A percentile compares a stretch with the other conserved stretches of the same genome.
Evolutionary conservation across 257 asterid species (phyloP).

Genomic region (Schizonepeta tenuifolia): DNA sequence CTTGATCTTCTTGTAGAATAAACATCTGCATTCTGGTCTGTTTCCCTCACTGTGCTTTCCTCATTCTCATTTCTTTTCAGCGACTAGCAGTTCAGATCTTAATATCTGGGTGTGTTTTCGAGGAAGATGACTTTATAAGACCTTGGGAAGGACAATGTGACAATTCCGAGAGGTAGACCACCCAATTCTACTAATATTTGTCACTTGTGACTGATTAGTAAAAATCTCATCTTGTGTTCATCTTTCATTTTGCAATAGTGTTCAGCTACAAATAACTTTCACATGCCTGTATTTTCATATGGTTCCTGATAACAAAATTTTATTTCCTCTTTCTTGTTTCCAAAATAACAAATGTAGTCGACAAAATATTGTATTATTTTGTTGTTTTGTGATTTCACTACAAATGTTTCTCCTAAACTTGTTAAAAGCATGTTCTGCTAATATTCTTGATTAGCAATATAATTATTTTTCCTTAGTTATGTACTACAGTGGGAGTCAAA

Average conservation of each 20-base stretch:
- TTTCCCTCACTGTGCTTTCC: slow-evolving; percentile 20
- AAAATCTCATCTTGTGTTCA: slow-evolving; percentile 18
- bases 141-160: slow-evolving; percentile 84
- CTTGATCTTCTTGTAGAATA: not conserved
- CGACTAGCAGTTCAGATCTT: slow-evolving; percentile 87
- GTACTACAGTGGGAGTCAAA: slow-evolving; percentile 92
- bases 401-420: slow-evolving; percentile 24
- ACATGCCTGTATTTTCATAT: not conserved
- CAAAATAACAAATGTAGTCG: not conserved
- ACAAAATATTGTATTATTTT: not conserved
- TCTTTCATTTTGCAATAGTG: not conserved
- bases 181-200: slow-evolving; percentile 6
- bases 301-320: not conserved
- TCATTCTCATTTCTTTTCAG: slow-evolving; percentile 54
- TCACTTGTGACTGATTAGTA: slow-evolving; percentile 9
- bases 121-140: slow-evolving; percentile 77
- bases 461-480: slow-evolving; percentile 57
- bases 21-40: slow-evolving; percentile 9
- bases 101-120: slow-evolving; percentile 87
- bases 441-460: slow-evolving; percentile 22
- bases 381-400: not conserved
- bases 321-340: slow-evolving; percentile 11
- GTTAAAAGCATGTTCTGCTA: slow-evolving; percentile 22
- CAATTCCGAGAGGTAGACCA: slow-evolving; percentile 76
- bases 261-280: slow-evolving; percentile 13